phyloP scores from a whole-genome alignment of 176 grass and related monocot species.

The Avena sativa region DNA sequence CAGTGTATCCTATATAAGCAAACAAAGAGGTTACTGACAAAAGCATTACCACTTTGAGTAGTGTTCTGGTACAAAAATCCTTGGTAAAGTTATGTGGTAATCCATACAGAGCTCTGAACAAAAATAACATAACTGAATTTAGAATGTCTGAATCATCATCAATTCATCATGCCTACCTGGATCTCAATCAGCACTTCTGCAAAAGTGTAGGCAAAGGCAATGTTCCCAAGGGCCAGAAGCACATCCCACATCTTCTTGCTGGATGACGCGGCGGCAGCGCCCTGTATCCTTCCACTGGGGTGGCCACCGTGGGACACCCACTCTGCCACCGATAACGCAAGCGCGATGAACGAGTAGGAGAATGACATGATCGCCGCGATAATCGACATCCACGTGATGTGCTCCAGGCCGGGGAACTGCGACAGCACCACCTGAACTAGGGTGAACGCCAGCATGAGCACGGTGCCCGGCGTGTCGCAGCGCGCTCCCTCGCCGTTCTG shows the following conservation, averaged over 20 bases:
- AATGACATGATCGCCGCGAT: slow-evolving; percentile 85
- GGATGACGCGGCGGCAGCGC: slow-evolving; percentile 35
- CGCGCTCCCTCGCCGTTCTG: slow-evolving; percentile 42
- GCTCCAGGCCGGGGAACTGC: slow-evolving; percentile 82
- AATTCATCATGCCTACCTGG: slow-evolving; percentile 47
- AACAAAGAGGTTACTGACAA: neutral
- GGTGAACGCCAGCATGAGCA: slow-evolving; percentile 72
- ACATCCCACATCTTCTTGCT: slow-evolving; percentile 66
- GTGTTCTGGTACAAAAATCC: neutral
- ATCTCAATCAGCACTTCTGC: slow-evolving; percentile 89
- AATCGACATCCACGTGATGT: slow-evolving; percentile 78
- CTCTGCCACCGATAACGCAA: slow-evolving; percentile 58
- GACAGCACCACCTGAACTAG: slow-evolving; percentile 71
- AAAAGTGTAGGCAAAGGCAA: slow-evolving; percentile 94
- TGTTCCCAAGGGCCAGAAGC: slow-evolving; percentile 83
- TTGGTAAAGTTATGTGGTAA: neutral
- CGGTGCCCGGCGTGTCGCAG: slow-evolving; percentile 58
- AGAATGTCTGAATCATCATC: neutral
- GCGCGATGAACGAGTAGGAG: slow-evolving; percentile 80
- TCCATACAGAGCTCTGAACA: neutral
- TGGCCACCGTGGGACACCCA: slow-evolving; percentile 51
- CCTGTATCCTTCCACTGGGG: slow-evolving; percentile 46
- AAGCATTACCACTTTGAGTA: neutral
- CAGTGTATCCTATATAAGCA: slow-evolving; percentile 67
- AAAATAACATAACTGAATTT: neutral